These are phyloP conservation scores for Plasmodium coatneyi DNA, from an alignment of 169 alveolate species.

Conservation along the genomic window DNA sequence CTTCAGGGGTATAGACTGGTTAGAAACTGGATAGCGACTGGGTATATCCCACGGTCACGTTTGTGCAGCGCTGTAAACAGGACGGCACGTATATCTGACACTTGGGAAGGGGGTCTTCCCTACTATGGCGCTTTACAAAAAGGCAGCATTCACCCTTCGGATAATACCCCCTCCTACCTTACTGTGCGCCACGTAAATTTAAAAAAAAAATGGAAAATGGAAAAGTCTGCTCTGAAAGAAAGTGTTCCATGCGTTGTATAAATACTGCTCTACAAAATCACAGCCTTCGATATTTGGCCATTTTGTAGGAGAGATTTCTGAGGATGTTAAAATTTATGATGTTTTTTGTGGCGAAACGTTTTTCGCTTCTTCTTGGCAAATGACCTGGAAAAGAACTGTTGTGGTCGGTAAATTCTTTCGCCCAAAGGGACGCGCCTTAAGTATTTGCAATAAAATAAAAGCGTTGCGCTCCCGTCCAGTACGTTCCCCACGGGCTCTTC, in stretches of 20 bases:
- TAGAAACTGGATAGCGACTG: not conserved
- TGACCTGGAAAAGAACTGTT: not conserved
- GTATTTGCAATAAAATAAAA: not conserved
- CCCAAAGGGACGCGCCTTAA: not conserved
- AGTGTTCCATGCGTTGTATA: not conserved
- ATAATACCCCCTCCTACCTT: not conserved
- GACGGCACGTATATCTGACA: not conserved
- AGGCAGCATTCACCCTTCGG: not conserved
- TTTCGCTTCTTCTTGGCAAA: not conserved
- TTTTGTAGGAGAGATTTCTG: not conserved
- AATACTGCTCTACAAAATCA: not conserved
- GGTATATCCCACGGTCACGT: not conserved
- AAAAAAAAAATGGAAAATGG: not conserved
- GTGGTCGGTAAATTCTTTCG: not conserved
- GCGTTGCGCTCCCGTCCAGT: not conserved
- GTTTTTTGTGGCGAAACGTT: not conserved
- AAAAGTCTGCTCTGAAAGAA: not conserved
- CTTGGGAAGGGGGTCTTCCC: not conserved
- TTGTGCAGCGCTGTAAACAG: not conserved
- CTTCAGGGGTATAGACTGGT: not conserved
- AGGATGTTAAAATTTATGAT: not conserved
- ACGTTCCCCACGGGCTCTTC: not conserved
- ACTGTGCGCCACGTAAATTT: not conserved
- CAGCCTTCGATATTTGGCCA: not conserved
- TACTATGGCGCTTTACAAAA: not conserved